These are phyloP conservation scores for Fusarium fracticaudum DNA, from an alignment of 2,329 filamentous ascomycete genomes.

Conservation along the genomic window DNA sequence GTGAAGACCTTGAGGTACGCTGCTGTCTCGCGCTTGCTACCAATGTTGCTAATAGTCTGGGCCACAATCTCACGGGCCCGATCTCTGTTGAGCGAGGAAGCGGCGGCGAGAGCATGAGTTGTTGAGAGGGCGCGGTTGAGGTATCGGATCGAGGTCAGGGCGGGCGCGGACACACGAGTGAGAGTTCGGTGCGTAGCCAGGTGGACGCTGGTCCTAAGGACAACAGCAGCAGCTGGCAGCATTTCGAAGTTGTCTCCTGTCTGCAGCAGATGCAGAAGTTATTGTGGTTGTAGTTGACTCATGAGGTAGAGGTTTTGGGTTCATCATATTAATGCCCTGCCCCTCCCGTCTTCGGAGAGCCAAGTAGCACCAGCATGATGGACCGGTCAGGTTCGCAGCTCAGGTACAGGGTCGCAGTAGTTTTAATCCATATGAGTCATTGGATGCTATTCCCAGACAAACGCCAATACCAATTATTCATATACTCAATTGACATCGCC, in stretches of 20 bases:
- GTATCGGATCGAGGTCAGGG: not conserved
- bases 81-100: not conserved
- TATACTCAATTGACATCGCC: rapidly evolving
- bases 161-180: not conserved
- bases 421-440: too few species aligned
- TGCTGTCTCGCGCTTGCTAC: not conserved
- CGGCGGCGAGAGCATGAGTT: not conserved
- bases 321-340: not conserved
- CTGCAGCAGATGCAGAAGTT: not conserved
- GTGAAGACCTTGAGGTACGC: not conserved
- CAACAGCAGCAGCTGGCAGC: not conserved
- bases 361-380: not conserved
- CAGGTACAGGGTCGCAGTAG: not conserved
- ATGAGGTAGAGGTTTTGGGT: not conserved
- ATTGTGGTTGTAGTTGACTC: not conserved
- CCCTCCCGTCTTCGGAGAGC: not conserved
- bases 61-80: not conserved
- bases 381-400: not conserved
- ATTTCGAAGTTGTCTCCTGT: not conserved
- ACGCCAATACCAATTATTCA: too few species aligned
- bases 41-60: not conserved
- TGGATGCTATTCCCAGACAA: too few species aligned
- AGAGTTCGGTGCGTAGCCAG: not conserved
- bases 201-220: not conserved
- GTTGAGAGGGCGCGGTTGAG: not conserved